phyloP scores from a whole-genome alignment of 345 rosid genomes.

The Pugionium cornutum region DNA sequence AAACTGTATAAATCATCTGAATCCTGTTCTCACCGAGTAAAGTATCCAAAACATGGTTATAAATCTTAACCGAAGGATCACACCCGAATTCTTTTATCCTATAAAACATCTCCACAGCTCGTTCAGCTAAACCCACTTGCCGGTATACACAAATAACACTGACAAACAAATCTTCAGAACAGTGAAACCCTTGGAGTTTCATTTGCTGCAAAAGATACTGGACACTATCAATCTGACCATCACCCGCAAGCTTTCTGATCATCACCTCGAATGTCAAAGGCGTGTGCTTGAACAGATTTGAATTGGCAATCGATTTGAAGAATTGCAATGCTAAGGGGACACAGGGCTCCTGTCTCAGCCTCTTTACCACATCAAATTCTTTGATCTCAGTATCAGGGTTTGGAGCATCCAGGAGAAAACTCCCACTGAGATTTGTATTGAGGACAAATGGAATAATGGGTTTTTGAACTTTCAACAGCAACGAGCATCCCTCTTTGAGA shows the following conservation, averaged over 20 bases:
- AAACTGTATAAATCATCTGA: conserved; percentile 61
- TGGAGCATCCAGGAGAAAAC: conserved; percentile 34
- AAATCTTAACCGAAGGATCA: conserved; percentile 72
- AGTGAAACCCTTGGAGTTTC: conserved; percentile 75
- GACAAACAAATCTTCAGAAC: conserved; percentile 66
- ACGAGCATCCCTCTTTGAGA: conserved; percentile 54
- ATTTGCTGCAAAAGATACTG: conserved; percentile 87
- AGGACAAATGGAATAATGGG: conserved; percentile 51
- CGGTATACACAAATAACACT: conserved; percentile 57
- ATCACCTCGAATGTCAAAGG: conserved; percentile 58
- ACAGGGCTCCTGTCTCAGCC: conserved; percentile 53
- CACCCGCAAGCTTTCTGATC: conserved; percentile 62
- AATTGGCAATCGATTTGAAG: conserved; percentile 68
- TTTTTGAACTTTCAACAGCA: conserved; percentile 51
- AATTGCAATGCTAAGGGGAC: conserved; percentile 52
- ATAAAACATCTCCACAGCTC: conserved; percentile 79
- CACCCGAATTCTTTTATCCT: conserved; percentile 80
- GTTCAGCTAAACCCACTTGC: conserved; percentile 56
- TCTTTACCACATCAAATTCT: conserved; percentile 54
- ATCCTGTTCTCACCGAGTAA: conserved; percentile 70
- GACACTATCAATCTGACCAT: conserved; percentile 57
- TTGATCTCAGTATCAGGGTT: conserved; percentile 25
- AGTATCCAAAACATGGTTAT: conserved; percentile 78
- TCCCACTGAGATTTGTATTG: conserved; percentile 45
- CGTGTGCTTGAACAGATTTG: conserved; percentile 69